These are phyloP conservation scores for Alternaria panax DNA, from an alignment of 2,329 filamentous ascomycete species.

Conservation along the genomic window DNA sequence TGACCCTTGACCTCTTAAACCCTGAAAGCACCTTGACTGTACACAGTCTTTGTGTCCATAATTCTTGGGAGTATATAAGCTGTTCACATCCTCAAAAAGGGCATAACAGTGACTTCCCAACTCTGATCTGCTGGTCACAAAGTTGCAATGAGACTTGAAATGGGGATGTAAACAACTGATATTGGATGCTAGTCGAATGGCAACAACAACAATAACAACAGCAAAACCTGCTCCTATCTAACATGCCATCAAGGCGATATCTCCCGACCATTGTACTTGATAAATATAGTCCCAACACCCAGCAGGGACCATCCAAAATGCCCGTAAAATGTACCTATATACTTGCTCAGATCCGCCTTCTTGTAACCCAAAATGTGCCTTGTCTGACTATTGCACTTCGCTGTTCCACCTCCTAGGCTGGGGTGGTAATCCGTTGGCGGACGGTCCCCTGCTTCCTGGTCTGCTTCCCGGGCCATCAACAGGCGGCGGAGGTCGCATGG, in stretches of 20 bases:
- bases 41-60: background rate
- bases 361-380: background rate
- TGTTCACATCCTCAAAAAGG: background rate
- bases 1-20: background rate
- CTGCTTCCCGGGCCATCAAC: slow-evolving; percentile 36
- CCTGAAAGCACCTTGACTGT: background rate
- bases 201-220: slow-evolving; percentile 6
- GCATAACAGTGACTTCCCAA: background rate
- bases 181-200: slow-evolving; percentile 4
- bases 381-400: slow-evolving; percentile 34
- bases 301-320: background rate
- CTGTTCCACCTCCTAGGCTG: slow-evolving; percentile 44
- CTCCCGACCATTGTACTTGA: background rate
- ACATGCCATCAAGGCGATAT: slow-evolving; percentile 1
- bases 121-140: background rate
- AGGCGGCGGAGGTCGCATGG: slow-evolving; percentile 55
- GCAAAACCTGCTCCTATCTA: background rate
- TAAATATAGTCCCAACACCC: background rate
- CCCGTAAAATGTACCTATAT: background rate
- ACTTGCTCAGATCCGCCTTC: background rate
- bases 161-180: background rate
- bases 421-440: slow-evolving; percentile 14
- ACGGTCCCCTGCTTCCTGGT: slow-evolving; percentile 31
- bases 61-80: background rate
- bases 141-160: background rate